phyloP scores from a whole-genome alignment of 2,329 filamentous ascomycete genomes.

The Tolypocladium album region DNA sequence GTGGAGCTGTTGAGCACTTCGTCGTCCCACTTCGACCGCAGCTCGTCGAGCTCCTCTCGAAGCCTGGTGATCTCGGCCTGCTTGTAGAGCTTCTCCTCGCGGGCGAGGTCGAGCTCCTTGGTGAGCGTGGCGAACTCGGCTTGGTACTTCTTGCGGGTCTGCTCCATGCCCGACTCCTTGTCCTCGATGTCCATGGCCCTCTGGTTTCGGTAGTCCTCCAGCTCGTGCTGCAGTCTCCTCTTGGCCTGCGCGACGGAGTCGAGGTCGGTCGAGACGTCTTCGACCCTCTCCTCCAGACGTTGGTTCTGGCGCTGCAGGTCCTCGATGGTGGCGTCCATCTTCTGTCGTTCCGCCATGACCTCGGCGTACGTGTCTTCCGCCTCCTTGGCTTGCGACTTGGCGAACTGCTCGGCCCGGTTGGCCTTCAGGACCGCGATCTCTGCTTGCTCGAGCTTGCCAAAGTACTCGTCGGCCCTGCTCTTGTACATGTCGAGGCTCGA shows the following conservation, averaged over 20 bases:
- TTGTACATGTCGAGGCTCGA: constrained; percentile 85
- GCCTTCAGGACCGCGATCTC: constrained; percentile 94
- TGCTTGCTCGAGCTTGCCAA: constrained; percentile 91
- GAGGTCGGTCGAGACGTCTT: constrained; percentile 84
- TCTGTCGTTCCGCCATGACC: constrained; percentile 84
- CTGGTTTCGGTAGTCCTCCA: constrained; percentile 94
- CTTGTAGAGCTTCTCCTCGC: constrained; percentile 78
- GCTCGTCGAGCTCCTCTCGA: constrained; percentile 90
- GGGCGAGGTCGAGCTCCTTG: constrained; percentile 85
- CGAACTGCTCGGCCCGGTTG: constrained; percentile 84
- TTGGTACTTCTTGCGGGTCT: constrained; percentile 96
- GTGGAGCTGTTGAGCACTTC: constrained; percentile 96
- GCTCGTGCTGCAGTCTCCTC: constrained; percentile 89
- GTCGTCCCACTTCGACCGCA: constrained; percentile 95
- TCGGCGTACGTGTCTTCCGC: constrained; percentile 83
- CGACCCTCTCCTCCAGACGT: constrained; percentile 78
- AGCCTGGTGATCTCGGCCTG: constrained; percentile 79
- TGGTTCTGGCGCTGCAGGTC: constrained; percentile 86
- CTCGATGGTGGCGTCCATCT: constrained; percentile 78
- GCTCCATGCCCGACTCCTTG: constrained; percentile 91
- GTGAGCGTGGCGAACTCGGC: constrained; percentile 80
- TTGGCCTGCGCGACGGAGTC: constrained; percentile 79
- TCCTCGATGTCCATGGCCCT: constrained; percentile 94
- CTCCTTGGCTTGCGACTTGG: constrained; percentile 79
- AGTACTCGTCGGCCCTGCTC: constrained; percentile 87